These are phyloP conservation scores for Sonneratia caseolaris DNA, from an alignment of 345 rosid species.

Conservation along the genomic window DNA sequence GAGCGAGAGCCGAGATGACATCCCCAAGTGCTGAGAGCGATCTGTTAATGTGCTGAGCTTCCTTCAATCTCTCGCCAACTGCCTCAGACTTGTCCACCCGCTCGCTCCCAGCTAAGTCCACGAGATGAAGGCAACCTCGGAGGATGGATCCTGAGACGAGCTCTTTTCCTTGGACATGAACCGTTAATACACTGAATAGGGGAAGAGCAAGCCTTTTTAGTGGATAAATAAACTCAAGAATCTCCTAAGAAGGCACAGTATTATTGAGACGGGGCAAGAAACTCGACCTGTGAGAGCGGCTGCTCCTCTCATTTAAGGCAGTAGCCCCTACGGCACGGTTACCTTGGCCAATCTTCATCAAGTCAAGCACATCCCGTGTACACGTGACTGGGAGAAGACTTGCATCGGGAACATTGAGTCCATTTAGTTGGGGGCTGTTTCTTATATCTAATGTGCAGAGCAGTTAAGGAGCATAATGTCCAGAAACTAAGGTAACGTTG, in stretches of 20 bases:
- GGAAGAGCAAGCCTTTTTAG: background rate
- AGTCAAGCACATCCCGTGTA: constrained; percentile 84
- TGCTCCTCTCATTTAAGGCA: constrained; percentile 90
- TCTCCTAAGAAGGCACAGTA: background rate
- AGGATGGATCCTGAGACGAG: constrained; percentile 69
- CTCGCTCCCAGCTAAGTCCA: constrained; percentile 98
- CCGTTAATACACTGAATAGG: constrained; percentile 64
- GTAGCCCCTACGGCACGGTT: constrained; percentile 98
- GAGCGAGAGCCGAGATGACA: constrained; percentile 92
- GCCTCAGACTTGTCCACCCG: constrained; percentile 97
- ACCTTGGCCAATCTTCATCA: constrained; percentile 82
- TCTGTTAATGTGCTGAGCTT: constrained; percentile 90
- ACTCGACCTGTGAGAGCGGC: constrained; percentile 84
- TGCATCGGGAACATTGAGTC: constrained; percentile 97
- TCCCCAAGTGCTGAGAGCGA: constrained; percentile 95
- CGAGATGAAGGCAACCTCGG: constrained; percentile 85
- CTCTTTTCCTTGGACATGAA: constrained; percentile 89
- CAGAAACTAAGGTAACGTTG: background rate
- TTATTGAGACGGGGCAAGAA: background rate
- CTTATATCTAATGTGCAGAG: constrained; percentile 74
- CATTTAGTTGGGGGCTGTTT: constrained; percentile 79
- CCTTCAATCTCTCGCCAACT: constrained; percentile 90
- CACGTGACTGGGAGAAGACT: constrained; percentile 72
- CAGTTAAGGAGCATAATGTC: constrained; percentile 31
- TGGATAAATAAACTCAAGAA: background rate